Evolutionary conservation across 2,329 filamentous ascomycete genomes (phyloP), one percentile per base, ranked within the genome.

Genomic region (Plenodomus tracheiphilus): DNA sequence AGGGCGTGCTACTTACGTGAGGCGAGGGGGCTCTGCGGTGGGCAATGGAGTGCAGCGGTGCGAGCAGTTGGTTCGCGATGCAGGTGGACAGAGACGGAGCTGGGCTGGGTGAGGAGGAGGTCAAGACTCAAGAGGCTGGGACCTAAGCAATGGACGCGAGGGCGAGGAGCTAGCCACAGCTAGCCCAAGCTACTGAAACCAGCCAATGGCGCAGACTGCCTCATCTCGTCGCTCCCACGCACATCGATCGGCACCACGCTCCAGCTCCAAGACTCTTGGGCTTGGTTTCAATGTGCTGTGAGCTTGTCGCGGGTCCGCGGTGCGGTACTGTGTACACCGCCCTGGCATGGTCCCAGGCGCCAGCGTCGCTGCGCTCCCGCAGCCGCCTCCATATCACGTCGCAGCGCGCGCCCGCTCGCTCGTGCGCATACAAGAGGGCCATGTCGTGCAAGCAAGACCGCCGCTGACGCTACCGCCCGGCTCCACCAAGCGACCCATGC

Each of bases 1-100:
- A 61, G 34, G 34, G 41, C 40, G 39, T 47, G 49, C 42, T 43
- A 70, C 66, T 62, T 69, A 71, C 69, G 56, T 49, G 49, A 43
- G 52, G 46, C 53, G 54, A 51, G 54, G 10, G 43, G 35, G 49
- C 56, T 61, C 36, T 54, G 43, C 25, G 43, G 46, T 34, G 39
- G 34, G 30, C n/a, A 42, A 32, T 40, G 17, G 28, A 25, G 18
- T 21, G 41, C 21, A 22, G 25, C 32, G 21, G 16, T 36, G 45
- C 45, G 22, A 25, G 22, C 5, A 25, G 22, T 47, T 41, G 40
- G 40, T 32, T 48, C 47, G 44, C 39, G 43, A 43, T 39, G 41
- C 41, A 32, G 39, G 44, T 43, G 32, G 43, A 32, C 22, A 19
- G 18, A 10, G 36, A 34, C 15, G 40, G 28, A 16, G 39, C 35